These are phyloP conservation scores for Cornus kousa DNA, from an alignment of 148 eudicot genomes.

Conservation along the genomic window DNA sequence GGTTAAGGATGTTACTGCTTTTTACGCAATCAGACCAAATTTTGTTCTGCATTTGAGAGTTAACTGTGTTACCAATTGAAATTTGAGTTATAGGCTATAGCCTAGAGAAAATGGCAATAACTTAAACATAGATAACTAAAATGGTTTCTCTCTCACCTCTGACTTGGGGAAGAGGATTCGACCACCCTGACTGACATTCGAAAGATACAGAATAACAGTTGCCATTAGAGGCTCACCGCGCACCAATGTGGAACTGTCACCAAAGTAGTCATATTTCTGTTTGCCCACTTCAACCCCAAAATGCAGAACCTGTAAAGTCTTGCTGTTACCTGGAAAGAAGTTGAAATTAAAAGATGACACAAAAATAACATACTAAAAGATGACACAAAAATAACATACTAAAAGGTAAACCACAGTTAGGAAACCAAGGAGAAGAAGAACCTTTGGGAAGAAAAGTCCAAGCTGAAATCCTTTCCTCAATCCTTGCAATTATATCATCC, in stretches of 20 bases:
- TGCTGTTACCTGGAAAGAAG: conserved; percentile 50
- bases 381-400: background rate
- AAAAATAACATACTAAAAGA: background rate
- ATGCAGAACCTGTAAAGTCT: conserved; percentile 46
- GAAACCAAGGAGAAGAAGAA: conserved; percentile 17
- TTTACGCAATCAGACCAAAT: conserved; percentile 46
- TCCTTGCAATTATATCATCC: conserved; percentile 54
- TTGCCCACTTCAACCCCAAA: conserved; percentile 50
- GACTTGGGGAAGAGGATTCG: conserved; percentile 79
- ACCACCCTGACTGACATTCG: conserved; percentile 69
- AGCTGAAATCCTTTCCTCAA: conserved; percentile 80
- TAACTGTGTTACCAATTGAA: conserved; percentile 27
- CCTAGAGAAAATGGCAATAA: background rate
- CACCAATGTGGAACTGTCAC: conserved; percentile 35
- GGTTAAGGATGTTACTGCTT: conserved; percentile 41
- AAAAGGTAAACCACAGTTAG: conserved; percentile 11
- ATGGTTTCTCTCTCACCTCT: conserved; percentile 43
- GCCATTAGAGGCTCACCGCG: conserved; percentile 64
- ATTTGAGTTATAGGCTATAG: conserved; percentile 3
- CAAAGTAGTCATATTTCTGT: conserved; percentile 47
- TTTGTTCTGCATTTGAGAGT: conserved; percentile 34
- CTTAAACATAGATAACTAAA: background rate
- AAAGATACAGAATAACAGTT: conserved; percentile 79
- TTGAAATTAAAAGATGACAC: background rate
- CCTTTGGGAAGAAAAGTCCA: conserved; percentile 95